Evolutionary conservation across 2,329 filamentous ascomycete genomes (phyloP).

Genomic region (Sporothrix euskadiensis): DNA sequence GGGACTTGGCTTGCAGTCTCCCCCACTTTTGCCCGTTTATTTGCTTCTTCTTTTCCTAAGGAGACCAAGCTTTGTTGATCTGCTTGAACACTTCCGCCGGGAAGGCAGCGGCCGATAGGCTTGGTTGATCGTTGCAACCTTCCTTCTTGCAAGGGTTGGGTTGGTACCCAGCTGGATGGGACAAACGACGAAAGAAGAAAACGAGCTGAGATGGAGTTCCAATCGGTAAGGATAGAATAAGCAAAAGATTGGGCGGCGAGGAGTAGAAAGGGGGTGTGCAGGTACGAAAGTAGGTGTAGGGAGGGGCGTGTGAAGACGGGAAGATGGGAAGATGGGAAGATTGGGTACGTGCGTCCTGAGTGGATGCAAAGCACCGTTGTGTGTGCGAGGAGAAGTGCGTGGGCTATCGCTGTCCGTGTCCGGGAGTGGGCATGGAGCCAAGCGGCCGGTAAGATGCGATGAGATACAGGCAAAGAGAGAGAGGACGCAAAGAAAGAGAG

Average conservation of each 20-base stretch:
- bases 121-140: neutral
- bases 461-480: neutral
- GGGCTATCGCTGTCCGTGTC: neutral
- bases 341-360: neutral
- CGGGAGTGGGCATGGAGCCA: conserved; percentile 15
- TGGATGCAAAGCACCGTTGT: neutral
- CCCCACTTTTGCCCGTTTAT: neutral
- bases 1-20: neutral
- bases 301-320: neutral
- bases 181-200: conserved; percentile 1
- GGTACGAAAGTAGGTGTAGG: neutral
- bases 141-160: neutral
- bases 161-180: neutral
- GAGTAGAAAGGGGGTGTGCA: conserved; percentile 10
- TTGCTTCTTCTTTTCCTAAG: neutral
- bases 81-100: neutral
- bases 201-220: neutral
- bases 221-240: conserved; percentile 1
- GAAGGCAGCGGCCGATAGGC: neutral
- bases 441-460: neutral
- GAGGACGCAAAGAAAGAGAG: neutral
- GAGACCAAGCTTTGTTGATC: neutral
- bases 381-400: neutral
- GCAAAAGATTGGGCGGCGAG: neutral
- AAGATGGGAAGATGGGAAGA: neutral